phyloP scores from a whole-genome alignment of 1,284 basidiomycete species.

The Neolentinus lepideus region DNA sequence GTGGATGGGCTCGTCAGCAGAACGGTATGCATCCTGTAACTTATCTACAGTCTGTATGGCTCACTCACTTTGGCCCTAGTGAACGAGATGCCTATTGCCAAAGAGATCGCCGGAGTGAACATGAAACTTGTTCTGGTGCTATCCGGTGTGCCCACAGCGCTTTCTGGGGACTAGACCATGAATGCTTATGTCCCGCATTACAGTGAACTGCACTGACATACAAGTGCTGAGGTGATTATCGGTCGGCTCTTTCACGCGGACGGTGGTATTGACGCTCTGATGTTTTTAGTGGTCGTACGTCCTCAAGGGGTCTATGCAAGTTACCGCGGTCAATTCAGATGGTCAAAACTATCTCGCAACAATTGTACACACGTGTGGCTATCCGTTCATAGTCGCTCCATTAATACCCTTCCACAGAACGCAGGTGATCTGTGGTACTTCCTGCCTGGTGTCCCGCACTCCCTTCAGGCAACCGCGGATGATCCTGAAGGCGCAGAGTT shows the following conservation, averaged over 20 bases:
- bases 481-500: slow-evolving; percentile 49
- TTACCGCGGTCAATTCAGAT: slow-evolving; percentile 52
- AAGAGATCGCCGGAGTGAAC: slow-evolving; percentile 61
- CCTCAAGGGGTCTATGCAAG: slow-evolving; percentile 55
- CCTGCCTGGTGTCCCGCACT: slow-evolving; percentile 49
- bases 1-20: slow-evolving; percentile 70
- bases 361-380: slow-evolving; percentile 30
- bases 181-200: background rate
- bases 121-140: slow-evolving; percentile 63
- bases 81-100: slow-evolving; percentile 53
- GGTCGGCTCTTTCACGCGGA: background rate
- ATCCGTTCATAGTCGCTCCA: background rate
- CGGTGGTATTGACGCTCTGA: too few species aligned
- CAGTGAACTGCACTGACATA: slow-evolving; percentile 74
- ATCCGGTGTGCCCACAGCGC: slow-evolving; percentile 37
- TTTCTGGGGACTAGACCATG: background rate
- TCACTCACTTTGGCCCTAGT: slow-evolving; percentile 22
- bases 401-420: slow-evolving; percentile 14
- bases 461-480: slow-evolving; percentile 57
- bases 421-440: slow-evolving; percentile 52
- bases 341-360: slow-evolving; percentile 57
- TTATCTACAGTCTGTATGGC: too few species aligned
- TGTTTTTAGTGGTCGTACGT: slow-evolving; percentile 65
- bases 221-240: slow-evolving; percentile 52
- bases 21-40: slow-evolving; percentile 33